Conservation (phyloP, 805 yeast genomes). For the Pichia rugopelliculosa region DNA sequence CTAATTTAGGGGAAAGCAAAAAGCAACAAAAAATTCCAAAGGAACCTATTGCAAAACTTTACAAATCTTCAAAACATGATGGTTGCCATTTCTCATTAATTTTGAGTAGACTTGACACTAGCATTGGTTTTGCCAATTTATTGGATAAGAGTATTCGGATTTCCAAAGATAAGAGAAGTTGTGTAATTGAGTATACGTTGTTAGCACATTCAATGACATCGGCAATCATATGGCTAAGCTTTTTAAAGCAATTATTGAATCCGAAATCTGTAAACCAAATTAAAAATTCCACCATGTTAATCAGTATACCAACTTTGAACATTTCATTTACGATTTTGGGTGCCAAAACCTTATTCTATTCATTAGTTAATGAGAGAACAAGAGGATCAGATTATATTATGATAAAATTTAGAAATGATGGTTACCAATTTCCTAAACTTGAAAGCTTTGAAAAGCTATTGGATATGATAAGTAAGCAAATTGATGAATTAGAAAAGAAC, state of each 20-base stretch:
- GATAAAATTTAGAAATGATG: conserved; percentile 10
- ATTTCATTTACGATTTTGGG: conserved; percentile 30
- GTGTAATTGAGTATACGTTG: conserved; percentile 37
- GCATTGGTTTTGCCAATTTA: conserved; percentile 51
- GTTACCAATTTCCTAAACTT: conserved; percentile 21
- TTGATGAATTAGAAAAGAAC: conserved; percentile 16
- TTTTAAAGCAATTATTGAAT: conserved; percentile 44
- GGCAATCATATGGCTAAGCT: conserved; percentile 57
- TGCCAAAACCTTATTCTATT: background rate
- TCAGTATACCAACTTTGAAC: conserved; percentile 41
- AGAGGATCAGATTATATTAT: background rate
- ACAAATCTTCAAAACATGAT: background rate
- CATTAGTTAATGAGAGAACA: background rate
- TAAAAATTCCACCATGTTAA: conserved; percentile 12
- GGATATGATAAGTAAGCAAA: conserved; percentile 29
- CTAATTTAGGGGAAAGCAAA: background rate
- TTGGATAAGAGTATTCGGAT: conserved; percentile 66
- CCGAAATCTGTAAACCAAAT: background rate
- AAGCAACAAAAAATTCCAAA: background rate
- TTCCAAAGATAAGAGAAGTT: conserved; percentile 18
- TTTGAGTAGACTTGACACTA: conserved; percentile 16
- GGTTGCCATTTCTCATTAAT: conserved; percentile 14
- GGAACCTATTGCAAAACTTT: background rate
- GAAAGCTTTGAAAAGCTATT: conserved; percentile 33
- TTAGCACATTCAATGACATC: conserved; percentile 45